A percentile compares a stretch with the other conserved stretches of the same genome.
phyloP scores from a whole-genome alignment of 2,329 filamentous ascomycete species.

The Aspergillus calidoustus region DNA sequence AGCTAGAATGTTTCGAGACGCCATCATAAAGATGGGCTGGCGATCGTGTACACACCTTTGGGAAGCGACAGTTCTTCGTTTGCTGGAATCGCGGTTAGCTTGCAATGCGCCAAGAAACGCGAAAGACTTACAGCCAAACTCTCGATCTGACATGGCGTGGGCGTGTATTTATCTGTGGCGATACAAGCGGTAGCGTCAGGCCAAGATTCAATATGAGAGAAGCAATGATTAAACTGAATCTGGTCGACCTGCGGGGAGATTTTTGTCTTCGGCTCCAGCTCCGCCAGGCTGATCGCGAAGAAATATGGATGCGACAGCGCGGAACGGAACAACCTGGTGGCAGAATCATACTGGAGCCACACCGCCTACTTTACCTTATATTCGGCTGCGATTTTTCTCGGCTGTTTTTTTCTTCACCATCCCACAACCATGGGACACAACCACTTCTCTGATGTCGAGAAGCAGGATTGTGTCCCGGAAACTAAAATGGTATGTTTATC shows the following conservation, averaged over 20 bases:
- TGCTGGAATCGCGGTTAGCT: constrained; percentile 43
- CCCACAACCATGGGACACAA: constrained; percentile 18
- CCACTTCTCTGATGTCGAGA: not conserved
- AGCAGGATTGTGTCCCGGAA: constrained; percentile 19
- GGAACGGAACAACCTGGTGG: constrained; percentile 26
- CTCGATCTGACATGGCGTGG: constrained; percentile 58
- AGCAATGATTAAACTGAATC: not conserved
- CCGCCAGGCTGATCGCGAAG: constrained; percentile 13
- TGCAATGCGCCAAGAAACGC: constrained; percentile 18
- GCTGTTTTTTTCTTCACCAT: constrained; percentile 25
- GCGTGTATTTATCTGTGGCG: not conserved
- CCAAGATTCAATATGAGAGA: not conserved
- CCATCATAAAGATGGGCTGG: not conserved
- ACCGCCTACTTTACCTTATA: constrained; percentile 25
- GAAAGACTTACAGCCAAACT: constrained; percentile 53
- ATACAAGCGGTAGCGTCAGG: not conserved
- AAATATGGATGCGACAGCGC: constrained; percentile 23
- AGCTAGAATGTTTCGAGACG: not conserved
- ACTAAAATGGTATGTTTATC: constrained; percentile 34
- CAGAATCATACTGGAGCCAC: constrained; percentile 32
- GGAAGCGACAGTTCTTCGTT: constrained; percentile 65
- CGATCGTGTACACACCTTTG: constrained; percentile 51
- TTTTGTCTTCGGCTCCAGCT: not conserved
- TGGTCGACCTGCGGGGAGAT: not conserved
- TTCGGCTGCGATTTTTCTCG: constrained; percentile 28